Conservation (phyloP, 2,329 filamentous ascomycete species). For the Hypoxylon sp. region DNA sequence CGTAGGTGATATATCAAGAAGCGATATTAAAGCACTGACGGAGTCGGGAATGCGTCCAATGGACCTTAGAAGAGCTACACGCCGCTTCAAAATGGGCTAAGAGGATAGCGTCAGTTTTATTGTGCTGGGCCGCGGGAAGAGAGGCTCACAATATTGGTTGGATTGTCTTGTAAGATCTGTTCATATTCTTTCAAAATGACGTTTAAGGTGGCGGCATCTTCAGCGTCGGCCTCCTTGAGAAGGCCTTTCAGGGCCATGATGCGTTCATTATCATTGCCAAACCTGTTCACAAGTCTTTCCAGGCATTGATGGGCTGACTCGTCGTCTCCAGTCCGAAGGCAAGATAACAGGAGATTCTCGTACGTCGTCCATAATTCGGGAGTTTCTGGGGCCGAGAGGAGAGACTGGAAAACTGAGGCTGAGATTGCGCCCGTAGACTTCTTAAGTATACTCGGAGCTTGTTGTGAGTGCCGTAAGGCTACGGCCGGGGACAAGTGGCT, state of each 20-base stretch:
- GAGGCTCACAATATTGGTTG: conserved; percentile 81
- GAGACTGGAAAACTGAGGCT: conserved; percentile 66
- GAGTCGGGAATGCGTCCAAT: conserved; percentile 80
- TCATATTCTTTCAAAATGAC: conserved; percentile 84
- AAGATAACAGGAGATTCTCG: conserved; percentile 89
- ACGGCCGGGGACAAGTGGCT: conserved; percentile 69
- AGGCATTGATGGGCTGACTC: conserved; percentile 81
- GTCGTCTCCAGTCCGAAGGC: conserved; percentile 87
- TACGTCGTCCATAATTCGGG: conserved; percentile 87
- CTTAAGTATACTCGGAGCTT: conserved; percentile 70
- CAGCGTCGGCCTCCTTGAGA: conserved; percentile 85
- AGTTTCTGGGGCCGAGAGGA: conserved; percentile 75
- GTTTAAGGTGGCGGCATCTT: conserved; percentile 75
- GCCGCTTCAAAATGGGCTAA: conserved; percentile 87
- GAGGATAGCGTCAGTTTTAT: conserved; percentile 18
- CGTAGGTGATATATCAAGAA: conserved; percentile 87
- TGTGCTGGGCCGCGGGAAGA: conserved; percentile 13
- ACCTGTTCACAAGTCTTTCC: conserved; percentile 81
- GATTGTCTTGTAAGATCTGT: conserved; percentile 78
- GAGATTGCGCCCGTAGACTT: conserved; percentile 69
- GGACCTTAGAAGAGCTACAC: conserved; percentile 82
- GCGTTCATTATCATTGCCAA: conserved; percentile 87
- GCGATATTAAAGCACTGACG: conserved; percentile 77
- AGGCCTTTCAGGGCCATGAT: conserved; percentile 87
- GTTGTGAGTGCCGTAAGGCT: conserved; percentile 71